Evolutionary conservation across 2,329 filamentous ascomycete species (phyloP).

Genomic region (Coccinonectria pachysandricola): DNA sequence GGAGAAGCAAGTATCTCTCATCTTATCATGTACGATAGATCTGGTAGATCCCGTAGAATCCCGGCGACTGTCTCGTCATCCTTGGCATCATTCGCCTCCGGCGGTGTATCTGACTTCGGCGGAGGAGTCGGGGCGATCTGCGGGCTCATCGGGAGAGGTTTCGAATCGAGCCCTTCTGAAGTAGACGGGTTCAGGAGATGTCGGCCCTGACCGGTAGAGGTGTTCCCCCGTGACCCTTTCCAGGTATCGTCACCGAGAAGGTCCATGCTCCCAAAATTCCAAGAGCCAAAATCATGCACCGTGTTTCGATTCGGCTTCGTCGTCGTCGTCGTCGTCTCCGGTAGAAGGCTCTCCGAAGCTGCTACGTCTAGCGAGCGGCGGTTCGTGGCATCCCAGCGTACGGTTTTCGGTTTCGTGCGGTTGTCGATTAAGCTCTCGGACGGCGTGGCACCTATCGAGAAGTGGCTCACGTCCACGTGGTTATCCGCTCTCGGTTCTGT

Average conservation of each 20-base stretch:
- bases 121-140: no score
- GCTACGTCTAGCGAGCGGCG: slow-evolving; percentile 7
- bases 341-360: slow-evolving; percentile 5
- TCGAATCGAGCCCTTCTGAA: no score
- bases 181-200: slow-evolving; percentile 2
- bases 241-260: slow-evolving; percentile 7
- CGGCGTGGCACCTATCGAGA: slow-evolving; percentile 3
- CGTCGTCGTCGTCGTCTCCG: slow-evolving; percentile 4
- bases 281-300: no score
- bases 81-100: slow-evolving; percentile 10
- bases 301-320: slow-evolving; percentile 7
- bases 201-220: slow-evolving; percentile 4
- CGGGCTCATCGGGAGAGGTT: no score
- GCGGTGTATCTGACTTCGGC: no score
- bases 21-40: slow-evolving; percentile 37
- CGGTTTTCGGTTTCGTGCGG: slow-evolving; percentile 9
- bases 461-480: slow-evolving; percentile 2
- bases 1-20: no score
- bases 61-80: slow-evolving; percentile 24
- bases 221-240: no score
- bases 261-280: slow-evolving; percentile 13
- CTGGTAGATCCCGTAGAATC: slow-evolving; percentile 30
- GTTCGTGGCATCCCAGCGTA: slow-evolving; percentile 6
- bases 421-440: slow-evolving; percentile 4
- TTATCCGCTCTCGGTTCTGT: slow-evolving; percentile 4